A percentile compares a stretch with the other conserved stretches of the same genome.
Evolutionary conservation across 2,329 filamentous ascomycete genomes (phyloP).

Genomic region (Exophiala sideris): DNA sequence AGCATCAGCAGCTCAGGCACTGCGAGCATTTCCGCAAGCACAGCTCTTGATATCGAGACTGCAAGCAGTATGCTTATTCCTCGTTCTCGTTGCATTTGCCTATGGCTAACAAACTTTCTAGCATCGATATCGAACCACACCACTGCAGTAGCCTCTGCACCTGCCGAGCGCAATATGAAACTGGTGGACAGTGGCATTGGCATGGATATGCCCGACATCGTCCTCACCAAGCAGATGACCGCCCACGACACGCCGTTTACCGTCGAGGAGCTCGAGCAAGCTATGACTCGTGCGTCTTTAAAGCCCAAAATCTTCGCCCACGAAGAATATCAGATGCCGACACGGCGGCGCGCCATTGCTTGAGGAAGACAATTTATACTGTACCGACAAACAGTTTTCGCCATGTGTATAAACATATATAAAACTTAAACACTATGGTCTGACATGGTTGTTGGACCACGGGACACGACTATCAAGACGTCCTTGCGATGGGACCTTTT

Average conservation of each 20-base stretch:
- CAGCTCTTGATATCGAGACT: conserved; percentile 14
- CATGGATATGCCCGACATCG: conserved; percentile 1
- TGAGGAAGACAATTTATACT: conserved; percentile 1
- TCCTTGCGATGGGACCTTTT: too few relatives aligned
- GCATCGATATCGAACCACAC: conserved; percentile 19
- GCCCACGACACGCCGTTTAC: conserved; percentile 26
- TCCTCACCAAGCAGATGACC: conserved; percentile 18
- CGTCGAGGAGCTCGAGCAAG: conserved; percentile 26
- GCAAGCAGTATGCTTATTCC: conserved; percentile 18
- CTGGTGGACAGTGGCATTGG: conserved; percentile 17
- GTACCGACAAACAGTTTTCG: too few relatives aligned
- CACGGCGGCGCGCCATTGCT: conserved; percentile 1
- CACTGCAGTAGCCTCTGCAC: conserved; percentile 14
- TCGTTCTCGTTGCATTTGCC: background rate
- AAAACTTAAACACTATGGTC: background rate
- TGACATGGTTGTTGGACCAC: background rate
- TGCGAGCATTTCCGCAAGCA: conserved; percentile 14
- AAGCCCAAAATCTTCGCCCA: conserved; percentile 9
- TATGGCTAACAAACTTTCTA: background rate
- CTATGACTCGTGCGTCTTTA: conserved; percentile 26
- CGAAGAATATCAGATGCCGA: background rate
- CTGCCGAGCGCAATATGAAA: conserved; percentile 14
- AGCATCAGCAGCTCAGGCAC: conserved; percentile 11
- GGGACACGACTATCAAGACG: too few relatives aligned
- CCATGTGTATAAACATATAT: background rate